Conservation (phyloP, 345 rosid species). For the Conringia planisiliqua region DNA sequence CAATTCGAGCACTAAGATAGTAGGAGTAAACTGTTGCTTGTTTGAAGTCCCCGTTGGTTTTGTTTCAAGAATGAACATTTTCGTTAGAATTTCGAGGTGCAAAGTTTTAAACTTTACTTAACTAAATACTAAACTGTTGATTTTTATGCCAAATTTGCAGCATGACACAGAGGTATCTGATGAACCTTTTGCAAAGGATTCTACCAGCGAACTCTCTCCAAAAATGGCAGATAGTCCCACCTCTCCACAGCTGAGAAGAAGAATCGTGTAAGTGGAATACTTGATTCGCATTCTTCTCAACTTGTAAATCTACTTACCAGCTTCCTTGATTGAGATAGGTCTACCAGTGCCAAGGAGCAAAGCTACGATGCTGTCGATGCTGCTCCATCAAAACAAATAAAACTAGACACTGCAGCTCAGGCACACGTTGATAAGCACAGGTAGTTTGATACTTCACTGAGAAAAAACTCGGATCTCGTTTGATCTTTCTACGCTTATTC, state of each 20-base stretch:
- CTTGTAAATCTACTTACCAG: background rate
- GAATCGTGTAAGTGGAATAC: no score
- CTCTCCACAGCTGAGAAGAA: no score
- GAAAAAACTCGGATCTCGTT: background rate
- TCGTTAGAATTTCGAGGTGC: background rate
- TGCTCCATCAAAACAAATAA: conserved; percentile 50
- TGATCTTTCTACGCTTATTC: background rate
- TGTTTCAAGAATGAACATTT: background rate
- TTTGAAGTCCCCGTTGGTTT: background rate
- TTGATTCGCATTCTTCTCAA: background rate
- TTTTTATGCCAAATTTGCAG: conserved; percentile 28
- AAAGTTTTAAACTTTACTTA: background rate
- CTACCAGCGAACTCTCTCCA: conserved; percentile 20
- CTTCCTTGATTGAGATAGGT: conserved; percentile 37
- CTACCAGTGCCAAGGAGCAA: conserved; percentile 44
- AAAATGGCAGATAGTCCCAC: no score
- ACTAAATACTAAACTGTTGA: background rate
- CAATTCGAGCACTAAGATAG: background rate
- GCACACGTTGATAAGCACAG: conserved; percentile 78
- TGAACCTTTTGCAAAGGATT: conserved; percentile 36
- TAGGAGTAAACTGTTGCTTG: background rate
- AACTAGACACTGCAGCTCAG: conserved; percentile 66
- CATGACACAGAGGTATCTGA: conserved; percentile 36
- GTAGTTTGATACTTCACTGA: conserved; percentile 31
- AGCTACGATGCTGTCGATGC: conserved; percentile 35